phyloP scores from a whole-genome alignment of 2,329 filamentous ascomycete genomes.

The Pestalotiopsis sp. region DNA sequence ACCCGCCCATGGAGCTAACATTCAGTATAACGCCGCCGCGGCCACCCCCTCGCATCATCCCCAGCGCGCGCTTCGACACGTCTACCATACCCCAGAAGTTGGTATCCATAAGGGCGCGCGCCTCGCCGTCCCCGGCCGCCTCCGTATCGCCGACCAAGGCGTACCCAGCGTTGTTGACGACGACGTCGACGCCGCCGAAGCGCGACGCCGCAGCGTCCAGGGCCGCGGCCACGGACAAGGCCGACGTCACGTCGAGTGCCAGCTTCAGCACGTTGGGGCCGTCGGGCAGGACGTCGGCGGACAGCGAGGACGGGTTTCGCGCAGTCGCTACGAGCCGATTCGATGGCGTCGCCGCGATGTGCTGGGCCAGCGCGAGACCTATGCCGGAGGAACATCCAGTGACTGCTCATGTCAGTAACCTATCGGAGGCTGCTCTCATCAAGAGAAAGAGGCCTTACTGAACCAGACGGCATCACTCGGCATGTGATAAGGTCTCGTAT shows the following conservation, averaged over 20 bases:
- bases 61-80: conserved; percentile 39
- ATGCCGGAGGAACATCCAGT: conserved; percentile 35
- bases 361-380: conserved; percentile 25
- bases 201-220: conserved; percentile 31
- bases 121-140: conserved; percentile 33
- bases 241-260: conserved; percentile 49
- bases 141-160: conserved; percentile 31
- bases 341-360: conserved; percentile 22
- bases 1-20: conserved; percentile 55
- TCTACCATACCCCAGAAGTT: conserved; percentile 45
- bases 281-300: conserved; percentile 36
- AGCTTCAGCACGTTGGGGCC: conserved; percentile 43
- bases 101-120: conserved; percentile 40
- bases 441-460: conserved; percentile 19
- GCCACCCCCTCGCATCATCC: conserved; percentile 37
- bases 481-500: conserved; percentile 20
- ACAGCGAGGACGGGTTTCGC: conserved; percentile 43
- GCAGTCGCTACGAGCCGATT: conserved; percentile 31
- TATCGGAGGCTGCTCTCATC: not conserved
- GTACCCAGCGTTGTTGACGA: conserved; percentile 37
- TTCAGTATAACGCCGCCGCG: conserved; percentile 56
- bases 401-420: conserved; percentile 19
- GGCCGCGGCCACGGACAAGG: conserved; percentile 21
- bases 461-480: conserved; percentile 30
- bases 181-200: conserved; percentile 37